Base-by-base conservation (phyloP, 371 early-diverging fungal species). In the Apophysomyces trapeziformis region DNA sequence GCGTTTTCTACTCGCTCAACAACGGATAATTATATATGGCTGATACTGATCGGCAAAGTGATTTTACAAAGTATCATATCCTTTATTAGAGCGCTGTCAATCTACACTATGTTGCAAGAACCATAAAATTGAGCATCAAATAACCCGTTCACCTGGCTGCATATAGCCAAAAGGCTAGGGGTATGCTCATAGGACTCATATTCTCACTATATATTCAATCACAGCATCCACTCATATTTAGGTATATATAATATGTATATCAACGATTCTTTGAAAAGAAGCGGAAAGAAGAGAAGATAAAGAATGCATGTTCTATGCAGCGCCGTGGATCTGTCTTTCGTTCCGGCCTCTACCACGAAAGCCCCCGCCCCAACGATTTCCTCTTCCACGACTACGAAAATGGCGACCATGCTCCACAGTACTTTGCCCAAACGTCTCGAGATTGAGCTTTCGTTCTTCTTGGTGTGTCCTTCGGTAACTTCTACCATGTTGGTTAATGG, bases 381-480 rank as follows among this genome's bases (percentile, higher is more conserved):
- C 54, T 7, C 54, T 26, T 50, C 54, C 21, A 5, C 84, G 75
- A 47, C 83, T 79, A 65, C 79, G 67, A 32, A 77, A 71, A 70
- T 78, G 81, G 11, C 85, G 75, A 47, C 81, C 83, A 44, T 72
- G 70, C 13, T 87, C 85, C 2, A 85, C 75, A 4, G 87, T 86
- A 6, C 85, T 76, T 77, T 93, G 92, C 21, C 95, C 96, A 85
- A 96, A 95, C 1, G 97, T 95, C 79, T 95, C 96, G 72, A 92
- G 71, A 74, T 95, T 95, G 63, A 91, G 72, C 60, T 86, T 85
- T 36, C 94, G 85, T 78, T 96, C 95, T 66, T 92, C 90, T 32
- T 85, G 82, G 65, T 82, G 78, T 41, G 89, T 87, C 37, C 92
- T 85, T 57, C 93, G 87, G 68, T 92, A 88, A 47, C 60, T 66